These are phyloP conservation scores for Lablab purpureus DNA, from an alignment of 306 rosid genomes.

Conservation along the genomic window DNA sequence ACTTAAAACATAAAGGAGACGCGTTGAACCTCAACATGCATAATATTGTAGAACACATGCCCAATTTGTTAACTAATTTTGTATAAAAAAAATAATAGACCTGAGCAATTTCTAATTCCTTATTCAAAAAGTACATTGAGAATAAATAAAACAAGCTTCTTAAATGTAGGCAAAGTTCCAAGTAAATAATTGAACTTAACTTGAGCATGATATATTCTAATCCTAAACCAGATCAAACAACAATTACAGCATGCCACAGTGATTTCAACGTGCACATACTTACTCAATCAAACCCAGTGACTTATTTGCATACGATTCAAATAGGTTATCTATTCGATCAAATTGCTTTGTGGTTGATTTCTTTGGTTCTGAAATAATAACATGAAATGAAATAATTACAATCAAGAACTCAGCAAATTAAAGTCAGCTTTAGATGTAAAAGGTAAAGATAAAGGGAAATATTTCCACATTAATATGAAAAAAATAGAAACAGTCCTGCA, in stretches of 20 bases:
- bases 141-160: neutral
- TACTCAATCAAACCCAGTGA: constrained; percentile 66
- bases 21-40: neutral
- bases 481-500: constrained; percentile 1
- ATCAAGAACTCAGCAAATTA: constrained; percentile 30
- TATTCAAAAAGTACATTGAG: neutral
- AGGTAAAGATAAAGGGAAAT: neutral
- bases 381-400: constrained; percentile 34
- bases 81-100: neutral
- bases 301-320: constrained; percentile 57
- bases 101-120: neutral
- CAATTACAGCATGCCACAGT: constrained; percentile 22
- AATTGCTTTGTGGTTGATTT: constrained; percentile 55
- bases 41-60: neutral
- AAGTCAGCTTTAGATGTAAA: neutral
- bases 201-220: constrained; percentile 2
- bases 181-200: constrained; percentile 23
- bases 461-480: constrained; percentile 2
- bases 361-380: constrained; percentile 54
- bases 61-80: constrained; percentile 8
- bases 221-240: constrained; percentile 16
- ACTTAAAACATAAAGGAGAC: neutral
- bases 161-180: neutral
- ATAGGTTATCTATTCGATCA: constrained; percentile 54
- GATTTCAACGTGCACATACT: constrained; percentile 46